Evolutionary conservation across 805 yeast species (phyloP), one percentile per base, ranked within the genome.

Genomic region (Wickerhamiella spandovensis): DNA sequence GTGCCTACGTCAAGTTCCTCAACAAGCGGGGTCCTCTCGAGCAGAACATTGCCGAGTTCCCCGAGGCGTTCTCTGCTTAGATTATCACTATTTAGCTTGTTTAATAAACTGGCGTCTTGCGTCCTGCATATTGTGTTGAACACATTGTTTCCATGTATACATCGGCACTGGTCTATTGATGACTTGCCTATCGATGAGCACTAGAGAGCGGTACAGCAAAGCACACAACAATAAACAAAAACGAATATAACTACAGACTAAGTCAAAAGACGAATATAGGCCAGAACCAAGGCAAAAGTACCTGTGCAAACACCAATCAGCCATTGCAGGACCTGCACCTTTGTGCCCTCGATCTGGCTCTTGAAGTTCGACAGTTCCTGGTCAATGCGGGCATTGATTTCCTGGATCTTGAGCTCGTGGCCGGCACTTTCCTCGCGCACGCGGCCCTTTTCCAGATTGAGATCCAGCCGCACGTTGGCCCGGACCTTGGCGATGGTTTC

Each of bases 1-100:
- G 99, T 84, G 95, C 98, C 73, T 92, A 82, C 78, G 97, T 92
- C 69, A 92, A 92, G 83, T 92, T 92, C 87, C 81, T 92, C 76
- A 77, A 92, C 72, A 85, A 76, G 78, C 88, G 86, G 82, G 99
- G 99, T 79, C 80, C 85, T 64, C 80, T 92, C 70, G 95, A 84
- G 71, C 75, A 77, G 68, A 87, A 88, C 94, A 78, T 86, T 79
- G 76, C 75, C 69, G 83, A 81, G 71, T 90, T 89, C 95, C 97
- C 97, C 74, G 84, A 84, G 53, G 66, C 61, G 18, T 56, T 65
- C 56, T 50, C 73, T 64, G 78, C 71, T 59, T 69, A 62, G 57
- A 15, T 44, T 35, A 35, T 15, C 20, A 35, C 32, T 28, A 28
- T 28, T 28, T 28, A 28, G 32, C 32, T 28, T 28, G 32, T 28